phyloP scores from a whole-genome alignment of 495 filamentous ascomycete species.

The Xylaria bambusicola region DNA sequence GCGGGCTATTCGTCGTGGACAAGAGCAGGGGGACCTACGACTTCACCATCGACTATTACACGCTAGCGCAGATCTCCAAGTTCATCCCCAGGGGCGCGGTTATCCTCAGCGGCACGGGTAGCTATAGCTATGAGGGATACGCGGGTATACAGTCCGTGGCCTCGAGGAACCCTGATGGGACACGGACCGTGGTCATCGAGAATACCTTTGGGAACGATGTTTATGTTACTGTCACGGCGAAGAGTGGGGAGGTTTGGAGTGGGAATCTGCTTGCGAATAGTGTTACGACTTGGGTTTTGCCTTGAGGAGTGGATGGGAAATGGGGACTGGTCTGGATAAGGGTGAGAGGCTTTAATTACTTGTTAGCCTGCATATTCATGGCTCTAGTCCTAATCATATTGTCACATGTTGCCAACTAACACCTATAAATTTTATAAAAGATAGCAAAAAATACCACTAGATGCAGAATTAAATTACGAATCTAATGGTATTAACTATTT shows the following conservation, averaged over 20 bases:
- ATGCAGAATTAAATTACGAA: too few species aligned
- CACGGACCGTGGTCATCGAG: conserved; percentile 54
- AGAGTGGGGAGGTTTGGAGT: conserved; percentile 54
- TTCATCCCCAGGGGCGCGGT: conserved; percentile 56
- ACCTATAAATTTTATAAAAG: too few species aligned
- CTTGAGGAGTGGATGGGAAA: conserved; percentile 30
- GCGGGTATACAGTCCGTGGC: conserved; percentile 51
- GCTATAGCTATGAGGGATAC: conserved; percentile 47
- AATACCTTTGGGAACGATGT: conserved; percentile 54
- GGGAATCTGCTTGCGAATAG: conserved; percentile 48
- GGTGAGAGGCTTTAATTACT: too few species aligned
- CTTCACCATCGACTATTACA: conserved; percentile 55
- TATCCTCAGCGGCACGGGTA: conserved; percentile 48
- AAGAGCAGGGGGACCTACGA: conserved; percentile 41
- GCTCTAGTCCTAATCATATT: too few species aligned
- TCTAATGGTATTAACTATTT: too few species aligned
- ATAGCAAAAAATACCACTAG: too few species aligned
- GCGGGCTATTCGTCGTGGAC: conserved; percentile 52
- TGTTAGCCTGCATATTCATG: too few species aligned
- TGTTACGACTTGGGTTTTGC: conserved; percentile 57
- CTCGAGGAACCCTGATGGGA: conserved; percentile 53
- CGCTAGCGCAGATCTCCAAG: conserved; percentile 59
- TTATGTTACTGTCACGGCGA: conserved; percentile 45
- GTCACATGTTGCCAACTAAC: too few species aligned
- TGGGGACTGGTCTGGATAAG: too few species aligned